Evolutionary conservation across 2,329 filamentous ascomycete genomes (phyloP).

Genomic region (Paraphoma sp.): DNA sequence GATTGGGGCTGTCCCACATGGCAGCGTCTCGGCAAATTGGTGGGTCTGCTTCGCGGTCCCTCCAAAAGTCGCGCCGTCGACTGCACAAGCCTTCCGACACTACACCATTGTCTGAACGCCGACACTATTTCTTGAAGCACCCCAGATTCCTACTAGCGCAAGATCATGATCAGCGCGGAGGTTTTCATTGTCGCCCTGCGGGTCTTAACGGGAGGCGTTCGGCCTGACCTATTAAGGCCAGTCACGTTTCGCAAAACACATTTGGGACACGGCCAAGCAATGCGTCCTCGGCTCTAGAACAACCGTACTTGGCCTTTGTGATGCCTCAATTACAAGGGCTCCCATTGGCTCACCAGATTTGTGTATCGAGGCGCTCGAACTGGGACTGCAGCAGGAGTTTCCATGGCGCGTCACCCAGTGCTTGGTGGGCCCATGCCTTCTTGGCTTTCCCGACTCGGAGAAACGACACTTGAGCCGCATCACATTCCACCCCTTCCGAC

Average conservation of each 20-base stretch:
- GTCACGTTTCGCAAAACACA: slow-evolving; percentile 30
- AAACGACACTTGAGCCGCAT: slow-evolving; percentile 43
- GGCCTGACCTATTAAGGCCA: slow-evolving; percentile 11
- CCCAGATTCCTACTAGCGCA: slow-evolving; percentile 1
- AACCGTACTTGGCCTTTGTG: slow-evolving; percentile 37
- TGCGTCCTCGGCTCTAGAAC: slow-evolving; percentile 21
- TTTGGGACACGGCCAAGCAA: slow-evolving; percentile 21
- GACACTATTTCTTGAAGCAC: neutral
- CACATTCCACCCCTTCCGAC: slow-evolving; percentile 18
- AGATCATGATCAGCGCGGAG: slow-evolving; percentile 13
- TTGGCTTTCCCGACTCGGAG: slow-evolving; percentile 26
- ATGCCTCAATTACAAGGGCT: slow-evolving; percentile 9
- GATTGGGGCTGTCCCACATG: neutral
- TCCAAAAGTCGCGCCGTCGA: neutral
- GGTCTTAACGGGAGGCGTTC: slow-evolving; percentile 15
- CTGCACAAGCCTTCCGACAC: neutral
- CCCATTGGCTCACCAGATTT: slow-evolving; percentile 37
- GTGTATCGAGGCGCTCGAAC: slow-evolving; percentile 35
- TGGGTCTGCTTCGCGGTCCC: neutral
- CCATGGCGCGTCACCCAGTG: slow-evolving; percentile 25
- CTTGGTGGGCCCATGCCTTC: slow-evolving; percentile 7
- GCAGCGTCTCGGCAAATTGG: slow-evolving; percentile 1
- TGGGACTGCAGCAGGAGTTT: slow-evolving; percentile 35
- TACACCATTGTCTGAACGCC: no score
- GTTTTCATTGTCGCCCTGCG: slow-evolving; percentile 5